Conservation (phyloP, 2,329 filamentous ascomycete genomes). For the Pseudogymnoascus sp. region DNA sequence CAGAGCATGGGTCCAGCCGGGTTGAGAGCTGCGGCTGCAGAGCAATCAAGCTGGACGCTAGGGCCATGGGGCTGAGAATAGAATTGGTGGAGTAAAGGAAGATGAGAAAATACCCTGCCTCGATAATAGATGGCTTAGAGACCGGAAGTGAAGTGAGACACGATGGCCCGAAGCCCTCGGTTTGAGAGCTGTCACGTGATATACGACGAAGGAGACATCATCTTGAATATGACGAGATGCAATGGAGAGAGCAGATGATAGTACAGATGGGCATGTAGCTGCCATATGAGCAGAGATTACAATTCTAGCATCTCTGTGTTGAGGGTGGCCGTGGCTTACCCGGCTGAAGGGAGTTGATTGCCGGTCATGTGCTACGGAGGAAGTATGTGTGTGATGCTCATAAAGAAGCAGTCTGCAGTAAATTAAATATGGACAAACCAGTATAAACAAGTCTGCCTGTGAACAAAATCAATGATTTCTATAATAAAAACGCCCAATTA, state of each 20-base stretch:
- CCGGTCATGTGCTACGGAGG: not conserved
- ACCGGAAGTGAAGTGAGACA: not conserved
- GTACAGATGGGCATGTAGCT: not conserved
- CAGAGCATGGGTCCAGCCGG: conserved; percentile 57
- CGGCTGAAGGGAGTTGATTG: not conserved
- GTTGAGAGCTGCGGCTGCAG: conserved; percentile 35
- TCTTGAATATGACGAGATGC: not conserved
- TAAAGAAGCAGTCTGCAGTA: not conserved
- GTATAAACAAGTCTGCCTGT: not conserved
- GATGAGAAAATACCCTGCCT: not conserved
- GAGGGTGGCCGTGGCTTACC: not conserved
- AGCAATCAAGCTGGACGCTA: conserved; percentile 49
- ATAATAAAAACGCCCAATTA: not conserved
- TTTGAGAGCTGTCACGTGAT: not conserved
- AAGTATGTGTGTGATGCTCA: not conserved
- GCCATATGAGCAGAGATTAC: not conserved
- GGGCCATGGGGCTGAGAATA: conserved; percentile 45
- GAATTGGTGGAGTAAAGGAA: not conserved
- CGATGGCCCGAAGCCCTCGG: not conserved
- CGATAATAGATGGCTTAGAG: not conserved
- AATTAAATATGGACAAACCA: not conserved
- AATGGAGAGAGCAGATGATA: not conserved
- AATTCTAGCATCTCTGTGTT: not conserved
- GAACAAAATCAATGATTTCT: not conserved
- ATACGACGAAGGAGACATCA: not conserved